These are phyloP conservation scores for Arxiozyma bovina DNA, from an alignment of 1,139 yeast genomes.

Conservation along the genomic window DNA sequence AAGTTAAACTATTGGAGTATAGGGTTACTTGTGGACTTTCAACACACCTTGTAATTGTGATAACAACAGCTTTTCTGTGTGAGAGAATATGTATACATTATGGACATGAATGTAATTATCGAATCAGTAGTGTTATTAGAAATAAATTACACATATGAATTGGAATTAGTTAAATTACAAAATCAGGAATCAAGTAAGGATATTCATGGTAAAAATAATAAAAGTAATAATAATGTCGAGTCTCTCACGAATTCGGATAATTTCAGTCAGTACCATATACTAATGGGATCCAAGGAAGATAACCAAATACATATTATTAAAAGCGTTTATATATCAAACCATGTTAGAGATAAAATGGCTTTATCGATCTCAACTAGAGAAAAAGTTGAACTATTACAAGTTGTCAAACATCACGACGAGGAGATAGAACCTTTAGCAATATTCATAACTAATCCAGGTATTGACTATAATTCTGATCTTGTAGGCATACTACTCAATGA, in stretches of 20 bases:
- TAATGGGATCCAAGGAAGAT: not conserved
- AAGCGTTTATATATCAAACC: not conserved
- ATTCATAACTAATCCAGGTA: not conserved
- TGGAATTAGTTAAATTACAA: not conserved
- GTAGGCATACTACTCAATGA: not conserved
- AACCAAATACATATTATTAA: not conserved
- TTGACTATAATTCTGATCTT: not conserved
- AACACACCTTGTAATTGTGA: too few species aligned
- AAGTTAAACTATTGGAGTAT: too few species aligned
- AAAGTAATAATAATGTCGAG: not conserved
- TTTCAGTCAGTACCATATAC: not conserved
- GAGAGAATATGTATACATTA: not conserved
- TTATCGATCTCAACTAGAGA: not conserved
- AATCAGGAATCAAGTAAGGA: too few species aligned
- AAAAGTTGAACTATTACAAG: not conserved
- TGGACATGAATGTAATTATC: not conserved
- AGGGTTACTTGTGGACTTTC: too few species aligned
- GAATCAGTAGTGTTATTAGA: constrained; percentile 1
- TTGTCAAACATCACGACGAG: not conserved
- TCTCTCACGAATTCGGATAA: not conserved
- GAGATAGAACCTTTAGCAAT: not conserved
- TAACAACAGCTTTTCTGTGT: too few species aligned
- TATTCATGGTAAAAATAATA: not conserved
- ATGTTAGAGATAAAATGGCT: not conserved
- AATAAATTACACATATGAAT: constrained; percentile 1